phyloP scores from a whole-genome alignment of 257 asterid species.

The Dorcoceras hygrometricum region DNA sequence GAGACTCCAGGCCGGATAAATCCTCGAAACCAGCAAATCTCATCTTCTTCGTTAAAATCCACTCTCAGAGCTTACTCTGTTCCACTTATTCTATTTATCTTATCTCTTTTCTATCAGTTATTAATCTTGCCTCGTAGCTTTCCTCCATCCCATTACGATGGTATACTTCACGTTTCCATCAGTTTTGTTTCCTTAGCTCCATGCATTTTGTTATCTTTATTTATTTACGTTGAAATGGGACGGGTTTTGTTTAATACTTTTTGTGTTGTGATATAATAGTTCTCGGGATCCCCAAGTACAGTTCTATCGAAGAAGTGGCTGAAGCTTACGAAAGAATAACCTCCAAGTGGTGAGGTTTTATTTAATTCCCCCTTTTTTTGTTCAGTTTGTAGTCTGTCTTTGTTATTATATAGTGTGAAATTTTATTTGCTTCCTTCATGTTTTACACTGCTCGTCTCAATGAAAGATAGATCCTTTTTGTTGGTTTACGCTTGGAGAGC shows the following conservation, averaged over 20 bases:
- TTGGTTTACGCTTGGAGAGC: not conserved
- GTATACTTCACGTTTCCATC: conserved; percentile 31
- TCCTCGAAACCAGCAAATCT: conserved; percentile 21
- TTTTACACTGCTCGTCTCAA: not conserved
- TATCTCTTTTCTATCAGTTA: conserved; percentile 72
- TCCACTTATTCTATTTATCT: conserved; percentile 60
- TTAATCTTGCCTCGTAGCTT: conserved; percentile 70
- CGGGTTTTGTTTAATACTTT: conserved; percentile 3
- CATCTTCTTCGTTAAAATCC: conserved; percentile 32
- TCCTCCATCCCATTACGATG: conserved; percentile 80
- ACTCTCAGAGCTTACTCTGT: conserved; percentile 55
- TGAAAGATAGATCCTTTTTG: not conserved
- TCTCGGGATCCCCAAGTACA: conserved; percentile 63
- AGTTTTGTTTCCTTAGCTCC: not conserved
- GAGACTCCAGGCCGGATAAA: conserved; percentile 40
- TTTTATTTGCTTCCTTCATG: conserved; percentile 9
- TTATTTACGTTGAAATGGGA: not conserved
- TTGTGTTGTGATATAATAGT: conserved; percentile 39
- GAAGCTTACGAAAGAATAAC: conserved; percentile 62
- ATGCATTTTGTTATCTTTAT: not conserved
- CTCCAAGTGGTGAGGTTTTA: conserved; percentile 49
- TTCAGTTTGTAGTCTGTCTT: not conserved
- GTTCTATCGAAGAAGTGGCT: conserved; percentile 69
- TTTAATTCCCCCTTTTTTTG: not conserved
- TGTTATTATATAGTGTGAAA: not conserved